Base-by-base conservation (phyloP, 768 basidiomycete genomes). In the Phanerochaete carnosa region DNA sequence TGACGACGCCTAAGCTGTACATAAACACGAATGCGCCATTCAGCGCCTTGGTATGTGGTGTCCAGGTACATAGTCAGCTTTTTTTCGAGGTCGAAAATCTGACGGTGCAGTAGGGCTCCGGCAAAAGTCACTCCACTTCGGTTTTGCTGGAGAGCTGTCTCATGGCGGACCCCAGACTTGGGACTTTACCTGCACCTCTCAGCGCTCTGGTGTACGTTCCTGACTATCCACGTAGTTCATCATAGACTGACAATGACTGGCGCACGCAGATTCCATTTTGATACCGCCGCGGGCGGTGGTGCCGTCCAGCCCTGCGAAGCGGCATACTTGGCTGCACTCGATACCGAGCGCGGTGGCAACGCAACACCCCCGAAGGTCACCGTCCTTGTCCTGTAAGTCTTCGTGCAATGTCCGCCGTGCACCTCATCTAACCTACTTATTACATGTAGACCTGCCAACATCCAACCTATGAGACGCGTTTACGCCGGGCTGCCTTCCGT, bases 81-180 rank as follows among this genome's bases (percentile, higher is more conserved):
- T 6, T 13, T 4, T 43, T 19, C 11, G 11, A 7, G 5, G 39
- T 43, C 11, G 13, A 6, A 22, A 11, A 30, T 30, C 26, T 23
- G 11, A 9, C 19, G 39, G 39, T 19, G 19, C 19, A 8, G 39
- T 47, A 61, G 60, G 87, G 87, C 0, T 85, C 88, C 0, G 88
- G 88, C 12, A 89, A 89, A 64, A 87, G 85, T 0, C 88, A 89
- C 49, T 88, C 86, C 0, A 81, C 87, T 1, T 85, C 87, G 0
- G 80, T 86, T 0, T 74, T 89, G 9, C 65, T 89, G 0, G 88
- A 89, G 67, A 85, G 77, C 61, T 85, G 88, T 81, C 75, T 90
- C 12, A 80, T 90, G 22, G 65, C 84, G 0, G 72, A 75, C 19
- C 76, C 80, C 55, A 66, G 76, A 2, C 65, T 83, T 6, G 88